phyloP scores from a whole-genome alignment of 352 stramenopile species.

The Elongisporangium senticosum region DNA sequence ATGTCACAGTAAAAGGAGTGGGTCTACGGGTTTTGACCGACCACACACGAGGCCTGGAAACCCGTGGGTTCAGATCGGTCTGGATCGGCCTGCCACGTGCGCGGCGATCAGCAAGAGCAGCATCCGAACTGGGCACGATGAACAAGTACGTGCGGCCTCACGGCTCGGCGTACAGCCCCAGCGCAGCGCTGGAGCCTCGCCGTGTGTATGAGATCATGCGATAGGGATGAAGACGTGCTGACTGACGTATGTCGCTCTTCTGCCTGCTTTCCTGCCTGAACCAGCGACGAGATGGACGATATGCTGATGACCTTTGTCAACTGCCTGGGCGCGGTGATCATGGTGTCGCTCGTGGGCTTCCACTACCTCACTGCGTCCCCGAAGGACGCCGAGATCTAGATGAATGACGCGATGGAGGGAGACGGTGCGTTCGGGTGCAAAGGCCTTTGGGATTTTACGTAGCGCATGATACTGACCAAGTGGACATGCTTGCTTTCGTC shows the following conservation, averaged over 20 bases:
- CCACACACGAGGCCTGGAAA: neutral
- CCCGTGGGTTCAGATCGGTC: neutral
- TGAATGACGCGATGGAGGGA: neutral
- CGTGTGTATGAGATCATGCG: neutral
- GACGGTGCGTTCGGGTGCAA: neutral
- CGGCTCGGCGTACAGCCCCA: neutral
- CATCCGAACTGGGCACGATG: constrained; percentile 15
- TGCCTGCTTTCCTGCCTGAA: constrained; percentile 5
- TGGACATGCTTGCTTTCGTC: neutral
- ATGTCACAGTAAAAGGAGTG: neutral
- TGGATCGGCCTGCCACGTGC: neutral
- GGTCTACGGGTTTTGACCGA: neutral
- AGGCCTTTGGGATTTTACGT: no score
- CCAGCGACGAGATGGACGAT: constrained; percentile 83
- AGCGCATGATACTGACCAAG: neutral
- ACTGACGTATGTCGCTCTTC: constrained; percentile 1
- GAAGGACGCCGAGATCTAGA: constrained; percentile 78
- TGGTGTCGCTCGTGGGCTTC: constrained; percentile 84
- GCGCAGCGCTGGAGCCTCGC: neutral
- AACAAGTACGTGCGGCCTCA: constrained; percentile 31
- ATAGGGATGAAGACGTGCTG: constrained; percentile 6
- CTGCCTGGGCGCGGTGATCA: constrained; percentile 81
- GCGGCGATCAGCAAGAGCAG: neutral
- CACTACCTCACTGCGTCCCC: constrained; percentile 83
- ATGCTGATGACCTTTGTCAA: constrained; percentile 88